Conservation (phyloP, 345 rosid species). For the Rhodamnia rubescens region DNA sequence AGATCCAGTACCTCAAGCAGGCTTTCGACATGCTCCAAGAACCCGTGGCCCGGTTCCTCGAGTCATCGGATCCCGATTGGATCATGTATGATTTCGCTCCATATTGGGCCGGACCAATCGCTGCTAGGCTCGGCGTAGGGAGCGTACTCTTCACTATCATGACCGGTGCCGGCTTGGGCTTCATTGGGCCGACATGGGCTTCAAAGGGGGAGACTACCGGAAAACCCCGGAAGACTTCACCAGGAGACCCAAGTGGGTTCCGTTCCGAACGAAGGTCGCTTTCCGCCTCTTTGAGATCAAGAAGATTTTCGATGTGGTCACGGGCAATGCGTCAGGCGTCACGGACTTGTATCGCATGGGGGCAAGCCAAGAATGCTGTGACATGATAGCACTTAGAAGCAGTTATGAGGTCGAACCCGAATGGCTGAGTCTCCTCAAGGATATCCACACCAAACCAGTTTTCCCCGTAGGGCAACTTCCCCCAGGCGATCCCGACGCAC, state of each 20-base stretch:
- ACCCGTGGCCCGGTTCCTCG: slow-evolving; percentile 6
- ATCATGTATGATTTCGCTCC: slow-evolving; percentile 16
- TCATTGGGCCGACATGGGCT: background rate
- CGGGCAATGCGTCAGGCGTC: slow-evolving; percentile 7
- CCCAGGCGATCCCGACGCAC: background rate
- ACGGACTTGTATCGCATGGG: slow-evolving; percentile 9
- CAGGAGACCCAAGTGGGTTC: slow-evolving; percentile 24
- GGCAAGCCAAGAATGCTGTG: slow-evolving; percentile 8
- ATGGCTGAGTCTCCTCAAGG: slow-evolving; percentile 19
- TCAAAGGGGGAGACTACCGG: background rate
- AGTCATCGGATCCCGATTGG: slow-evolving; percentile 9
- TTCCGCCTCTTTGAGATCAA: slow-evolving; percentile 12
- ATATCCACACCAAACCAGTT: slow-evolving; percentile 22
- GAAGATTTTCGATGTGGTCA: slow-evolving; percentile 2
- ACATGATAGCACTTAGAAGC: slow-evolving; percentile 26
- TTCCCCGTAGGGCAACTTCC: slow-evolving; percentile 41
- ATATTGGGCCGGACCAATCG: slow-evolving; percentile 8
- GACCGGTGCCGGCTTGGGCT: background rate
- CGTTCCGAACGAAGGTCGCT: slow-evolving; percentile 18
- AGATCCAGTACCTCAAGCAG: slow-evolving; percentile 12
- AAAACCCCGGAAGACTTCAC: slow-evolving; percentile 11
- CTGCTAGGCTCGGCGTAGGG: background rate
- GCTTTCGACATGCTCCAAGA: slow-evolving; percentile 18
- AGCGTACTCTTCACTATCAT: slow-evolving; percentile 7
- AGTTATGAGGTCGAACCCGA: slow-evolving; percentile 37